Evolutionary conservation across 1,139 yeast genomes (phyloP).

Genomic region (Zygosaccharomyces pseudobailii): DNA sequence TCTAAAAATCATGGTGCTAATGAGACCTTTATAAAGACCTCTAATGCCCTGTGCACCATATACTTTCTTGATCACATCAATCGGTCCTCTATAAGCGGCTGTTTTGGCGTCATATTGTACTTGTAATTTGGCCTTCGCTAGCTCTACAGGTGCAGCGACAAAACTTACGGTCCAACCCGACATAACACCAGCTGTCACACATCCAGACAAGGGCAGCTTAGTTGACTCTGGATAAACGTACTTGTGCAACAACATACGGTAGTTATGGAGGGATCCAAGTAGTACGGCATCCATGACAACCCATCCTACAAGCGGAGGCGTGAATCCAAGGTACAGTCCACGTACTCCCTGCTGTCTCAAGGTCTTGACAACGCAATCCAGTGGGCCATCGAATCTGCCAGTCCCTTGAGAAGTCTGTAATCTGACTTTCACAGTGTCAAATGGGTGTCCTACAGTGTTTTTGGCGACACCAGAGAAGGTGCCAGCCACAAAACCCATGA

Average conservation of each 20-base stretch:
- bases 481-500: conserved; percentile 79
- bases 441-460: conserved; percentile 89
- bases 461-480: conserved; percentile 82
- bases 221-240: conserved; percentile 51
- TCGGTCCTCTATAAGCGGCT: conserved; percentile 69
- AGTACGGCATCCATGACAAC: conserved; percentile 85
- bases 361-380: conserved; percentile 75
- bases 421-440: conserved; percentile 85
- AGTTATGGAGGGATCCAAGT: conserved; percentile 80
- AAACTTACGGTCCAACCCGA: conserved; percentile 89
- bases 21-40: conserved; percentile 72
- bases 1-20: conserved; percentile 84
- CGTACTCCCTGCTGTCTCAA: conserved; percentile 64
- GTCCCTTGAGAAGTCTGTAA: conserved; percentile 74
- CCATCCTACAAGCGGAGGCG: conserved; percentile 93
- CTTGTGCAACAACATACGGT: conserved; percentile 62
- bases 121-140: conserved; percentile 81
- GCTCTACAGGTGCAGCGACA: conserved; percentile 92
- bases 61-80: conserved; percentile 53
- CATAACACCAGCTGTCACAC: conserved; percentile 66
- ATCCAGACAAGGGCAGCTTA: conserved; percentile 68
- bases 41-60: conserved; percentile 56
- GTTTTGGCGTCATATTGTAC: conserved; percentile 80
- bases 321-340: conserved; percentile 83
- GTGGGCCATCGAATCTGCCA: conserved; percentile 64